A percentile compares a stretch with the other conserved stretches of the same genome.
These are phyloP conservation scores for Hypocrella siamensis DNA, from an alignment of 2,329 filamentous ascomycete genomes.

Conservation along the genomic window DNA sequence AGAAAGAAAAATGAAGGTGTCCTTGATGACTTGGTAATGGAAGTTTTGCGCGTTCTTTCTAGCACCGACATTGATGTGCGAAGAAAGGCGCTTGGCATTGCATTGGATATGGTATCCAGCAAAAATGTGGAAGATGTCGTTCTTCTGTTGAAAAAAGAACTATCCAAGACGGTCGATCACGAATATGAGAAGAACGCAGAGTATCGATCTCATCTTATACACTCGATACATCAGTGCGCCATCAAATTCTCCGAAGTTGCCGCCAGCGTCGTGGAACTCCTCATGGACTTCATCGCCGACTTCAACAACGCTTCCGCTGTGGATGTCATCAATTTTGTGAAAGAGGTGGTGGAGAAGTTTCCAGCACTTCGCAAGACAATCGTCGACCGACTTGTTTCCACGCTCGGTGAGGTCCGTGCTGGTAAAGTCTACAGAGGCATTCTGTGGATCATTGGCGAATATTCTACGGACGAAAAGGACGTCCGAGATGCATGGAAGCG, in stretches of 20 bases:
- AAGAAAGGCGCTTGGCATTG: slow-evolving; percentile 77
- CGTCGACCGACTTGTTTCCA: slow-evolving; percentile 75
- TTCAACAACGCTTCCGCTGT: slow-evolving; percentile 96
- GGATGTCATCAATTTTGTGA: slow-evolving; percentile 96
- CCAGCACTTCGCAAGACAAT: slow-evolving; percentile 78
- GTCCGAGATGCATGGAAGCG: slow-evolving; percentile 95
- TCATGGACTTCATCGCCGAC: slow-evolving; percentile 98
- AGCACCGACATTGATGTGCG: slow-evolving; percentile 94
- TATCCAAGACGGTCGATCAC: slow-evolving; percentile 93
- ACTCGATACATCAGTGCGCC: slow-evolving; percentile 94
- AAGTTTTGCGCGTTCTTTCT: slow-evolving; percentile 84
- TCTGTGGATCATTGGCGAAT: slow-evolving; percentile 95
- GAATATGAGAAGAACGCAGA: slow-evolving; percentile 97
- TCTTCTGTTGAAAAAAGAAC: slow-evolving; percentile 88
- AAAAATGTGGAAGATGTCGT: slow-evolving; percentile 98
- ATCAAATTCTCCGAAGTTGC: slow-evolving; percentile 99
- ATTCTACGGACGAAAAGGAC: slow-evolving; percentile 83
- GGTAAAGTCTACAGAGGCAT: slow-evolving; percentile 96
- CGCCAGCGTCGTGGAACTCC: slow-evolving; percentile 83
- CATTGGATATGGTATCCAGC: slow-evolving; percentile 94
- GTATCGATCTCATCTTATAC: slow-evolving; percentile 87
- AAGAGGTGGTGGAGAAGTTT: slow-evolving; percentile 98
- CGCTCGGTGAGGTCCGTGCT: slow-evolving; percentile 80
- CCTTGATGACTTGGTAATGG: slow-evolving; percentile 89
- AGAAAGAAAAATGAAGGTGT: slow-evolving; percentile 81